phyloP scores from a whole-genome alignment of 176 grass and related monocot genomes.

The Carex littledalei region DNA sequence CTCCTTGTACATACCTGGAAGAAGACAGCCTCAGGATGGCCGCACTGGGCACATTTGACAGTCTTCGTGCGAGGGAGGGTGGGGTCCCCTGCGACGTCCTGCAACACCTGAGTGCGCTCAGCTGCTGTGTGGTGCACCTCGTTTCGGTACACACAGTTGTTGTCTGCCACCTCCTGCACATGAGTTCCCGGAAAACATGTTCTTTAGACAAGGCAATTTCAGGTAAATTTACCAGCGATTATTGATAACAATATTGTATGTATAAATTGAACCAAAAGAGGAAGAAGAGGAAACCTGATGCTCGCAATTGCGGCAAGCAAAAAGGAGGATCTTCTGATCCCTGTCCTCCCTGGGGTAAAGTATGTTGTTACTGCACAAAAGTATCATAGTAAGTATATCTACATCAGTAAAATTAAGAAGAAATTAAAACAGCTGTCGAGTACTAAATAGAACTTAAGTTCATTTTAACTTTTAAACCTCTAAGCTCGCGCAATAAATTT shows the following conservation, averaged over 20 bases:
- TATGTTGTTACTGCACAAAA: slow-evolving; percentile 60
- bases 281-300: slow-evolving; percentile 31
- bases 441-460: too few relatives aligned
- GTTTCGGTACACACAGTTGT: slow-evolving; percentile 80
- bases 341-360: slow-evolving; percentile 59
- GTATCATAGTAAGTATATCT: background rate
- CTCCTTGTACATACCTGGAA: slow-evolving; percentile 50
- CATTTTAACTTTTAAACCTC: too few relatives aligned
- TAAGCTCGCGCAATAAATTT: too few relatives aligned
- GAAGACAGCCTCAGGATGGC: slow-evolving; percentile 78
- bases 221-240: background rate
- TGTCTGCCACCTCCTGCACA: slow-evolving; percentile 61
- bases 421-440: too few relatives aligned
- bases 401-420: too few relatives aligned
- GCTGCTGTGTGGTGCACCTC: slow-evolving; percentile 65
- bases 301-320: slow-evolving; percentile 61
- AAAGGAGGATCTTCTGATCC: slow-evolving; percentile 35
- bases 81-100: slow-evolving; percentile 74
- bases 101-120: slow-evolving; percentile 79
- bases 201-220: background rate
- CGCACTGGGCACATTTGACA: slow-evolving; percentile 45
- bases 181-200: background rate
- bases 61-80: slow-evolving; percentile 76
- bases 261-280: background rate
- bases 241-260: background rate